Evolutionary conservation across 495 filamentous ascomycete species (phyloP).

Genomic region (Bathelium albidoporum): DNA sequence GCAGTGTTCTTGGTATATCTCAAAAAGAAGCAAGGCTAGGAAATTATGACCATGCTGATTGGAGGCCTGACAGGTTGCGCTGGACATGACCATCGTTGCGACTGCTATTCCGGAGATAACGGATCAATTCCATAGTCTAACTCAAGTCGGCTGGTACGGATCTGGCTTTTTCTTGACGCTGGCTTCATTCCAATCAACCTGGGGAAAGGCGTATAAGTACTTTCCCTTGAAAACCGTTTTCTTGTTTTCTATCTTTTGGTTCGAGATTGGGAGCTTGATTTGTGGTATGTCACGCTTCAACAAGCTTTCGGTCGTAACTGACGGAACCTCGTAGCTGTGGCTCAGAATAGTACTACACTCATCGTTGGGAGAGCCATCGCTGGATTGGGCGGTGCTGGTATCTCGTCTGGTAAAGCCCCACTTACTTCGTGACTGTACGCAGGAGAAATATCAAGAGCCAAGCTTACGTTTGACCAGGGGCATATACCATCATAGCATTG

Average conservation of each 20-base stretch:
- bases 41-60: background rate
- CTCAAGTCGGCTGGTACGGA: slow-evolving; percentile 23
- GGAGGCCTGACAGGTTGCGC: background rate
- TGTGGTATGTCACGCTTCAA: slow-evolving; percentile 14
- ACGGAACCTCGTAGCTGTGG: slow-evolving; percentile 31
- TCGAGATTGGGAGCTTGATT: slow-evolving; percentile 25
- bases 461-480: no score
- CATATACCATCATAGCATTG: slow-evolving; percentile 27
- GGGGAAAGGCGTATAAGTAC: slow-evolving; percentile 26
- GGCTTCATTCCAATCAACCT: slow-evolving; percentile 20
- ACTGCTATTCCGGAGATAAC: slow-evolving; percentile 23
- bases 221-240: slow-evolving; percentile 22
- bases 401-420: slow-evolving; percentile 18
- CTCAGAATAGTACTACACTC: slow-evolving; percentile 16
- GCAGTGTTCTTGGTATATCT: background rate
- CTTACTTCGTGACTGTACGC: background rate
- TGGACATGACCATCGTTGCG: slow-evolving; percentile 17
- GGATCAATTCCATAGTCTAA: slow-evolving; percentile 18
- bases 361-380: slow-evolving; percentile 23
- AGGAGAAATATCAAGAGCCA: no score
- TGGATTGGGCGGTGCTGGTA: slow-evolving; percentile 22
- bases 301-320: background rate
- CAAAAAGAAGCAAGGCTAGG: background rate
- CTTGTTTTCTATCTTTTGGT: slow-evolving; percentile 21
- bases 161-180: slow-evolving; percentile 25